phyloP scores from a whole-genome alignment of 441 rosid species.

The Melastoma candidum region DNA sequence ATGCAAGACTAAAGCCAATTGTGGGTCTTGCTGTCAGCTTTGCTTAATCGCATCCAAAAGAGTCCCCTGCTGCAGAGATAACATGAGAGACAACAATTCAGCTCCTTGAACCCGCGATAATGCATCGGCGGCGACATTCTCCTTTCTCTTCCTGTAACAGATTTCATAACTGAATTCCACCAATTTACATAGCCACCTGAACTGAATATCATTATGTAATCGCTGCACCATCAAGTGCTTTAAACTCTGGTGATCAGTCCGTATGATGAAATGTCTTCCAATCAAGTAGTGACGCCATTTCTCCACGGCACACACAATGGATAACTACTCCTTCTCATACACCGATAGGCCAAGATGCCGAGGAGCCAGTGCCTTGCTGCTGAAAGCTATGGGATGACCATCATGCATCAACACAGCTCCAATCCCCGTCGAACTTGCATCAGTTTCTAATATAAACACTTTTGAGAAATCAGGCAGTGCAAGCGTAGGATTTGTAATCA shows the following conservation, averaged over 20 bases:
- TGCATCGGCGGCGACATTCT: background rate
- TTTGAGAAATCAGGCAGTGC: too few relatives aligned
- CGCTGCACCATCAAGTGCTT: background rate
- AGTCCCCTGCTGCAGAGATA: background rate
- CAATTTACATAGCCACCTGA: background rate
- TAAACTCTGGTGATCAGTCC: background rate
- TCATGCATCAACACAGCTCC: too few relatives aligned
- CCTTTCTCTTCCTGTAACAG: background rate
- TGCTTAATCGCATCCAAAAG: too few relatives aligned
- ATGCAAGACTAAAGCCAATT: too few relatives aligned
- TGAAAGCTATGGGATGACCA: too few relatives aligned
- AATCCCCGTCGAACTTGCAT: too few relatives aligned
- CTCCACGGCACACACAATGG: background rate
- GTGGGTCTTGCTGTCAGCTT: too few relatives aligned
- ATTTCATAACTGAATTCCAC: background rate
- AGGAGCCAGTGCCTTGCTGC: too few relatives aligned
- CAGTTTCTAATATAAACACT: too few relatives aligned
- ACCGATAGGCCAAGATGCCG: background rate
- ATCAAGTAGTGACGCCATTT: background rate
- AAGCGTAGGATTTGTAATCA: too few relatives aligned
- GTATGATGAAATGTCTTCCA: background rate
- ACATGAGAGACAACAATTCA: background rate
- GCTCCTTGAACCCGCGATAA: background rate
- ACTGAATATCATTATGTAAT: background rate
- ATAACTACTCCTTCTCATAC: background rate